A percentile compares a stretch with the other conserved stretches of the same genome.
phyloP scores from a whole-genome alignment of 306 rosid species.

The Cucumis melo region DNA sequence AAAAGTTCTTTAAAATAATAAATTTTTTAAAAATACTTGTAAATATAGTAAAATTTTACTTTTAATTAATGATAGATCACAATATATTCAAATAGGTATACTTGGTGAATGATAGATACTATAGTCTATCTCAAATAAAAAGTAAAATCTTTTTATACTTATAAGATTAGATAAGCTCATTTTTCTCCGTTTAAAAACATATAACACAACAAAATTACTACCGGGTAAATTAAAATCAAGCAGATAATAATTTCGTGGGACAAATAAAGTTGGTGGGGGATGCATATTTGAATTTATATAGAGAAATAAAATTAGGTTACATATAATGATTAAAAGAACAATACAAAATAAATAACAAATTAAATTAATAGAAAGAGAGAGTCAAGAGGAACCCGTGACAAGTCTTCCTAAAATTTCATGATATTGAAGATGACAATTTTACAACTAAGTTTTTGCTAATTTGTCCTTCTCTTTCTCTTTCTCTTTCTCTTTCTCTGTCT shows the following conservation, averaged over 20 bases:
- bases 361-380: conserved; percentile 1
- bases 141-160: too few species aligned
- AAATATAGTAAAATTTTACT: too few species aligned
- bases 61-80: too few species aligned
- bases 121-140: too few species aligned
- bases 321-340: not conserved
- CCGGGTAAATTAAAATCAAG: too few species aligned
- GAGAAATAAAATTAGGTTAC: not conserved
- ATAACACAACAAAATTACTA: too few species aligned
- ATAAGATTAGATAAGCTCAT: too few species aligned
- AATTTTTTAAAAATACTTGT: too few species aligned
- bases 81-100: too few species aligned
- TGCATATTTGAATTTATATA: not conserved
- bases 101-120: too few species aligned
- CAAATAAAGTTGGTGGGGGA: not conserved
- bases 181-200: too few species aligned
- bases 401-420: not conserved
- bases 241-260: not conserved
- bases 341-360: not conserved
- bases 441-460: conserved; percentile 11
- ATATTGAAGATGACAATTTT: conserved; percentile 24
- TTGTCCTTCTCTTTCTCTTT: not conserved
- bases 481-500: not conserved
- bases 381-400: conserved; percentile 89
- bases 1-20: too few species aligned